These are phyloP conservation scores for Coniella lustricola DNA, from an alignment of 2,329 filamentous ascomycete genomes.

Conservation along the genomic window DNA sequence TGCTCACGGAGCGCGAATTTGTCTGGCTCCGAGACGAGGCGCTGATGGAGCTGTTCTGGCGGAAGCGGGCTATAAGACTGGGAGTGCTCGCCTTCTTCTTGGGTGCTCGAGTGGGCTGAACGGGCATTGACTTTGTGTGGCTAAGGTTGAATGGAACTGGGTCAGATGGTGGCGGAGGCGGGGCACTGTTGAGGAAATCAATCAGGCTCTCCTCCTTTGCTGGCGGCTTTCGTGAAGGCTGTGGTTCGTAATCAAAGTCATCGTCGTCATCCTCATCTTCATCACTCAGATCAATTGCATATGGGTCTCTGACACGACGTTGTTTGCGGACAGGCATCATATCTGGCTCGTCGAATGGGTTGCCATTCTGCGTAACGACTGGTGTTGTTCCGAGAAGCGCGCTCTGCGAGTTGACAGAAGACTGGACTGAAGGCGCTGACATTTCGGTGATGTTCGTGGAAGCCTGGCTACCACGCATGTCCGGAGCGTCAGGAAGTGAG, in stretches of 20 bases:
- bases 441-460: slow-evolving; percentile 52
- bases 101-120: slow-evolving; percentile 3
- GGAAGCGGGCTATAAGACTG: slow-evolving; percentile 55
- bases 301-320: slow-evolving; percentile 76
- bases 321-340: slow-evolving; percentile 66
- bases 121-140: slow-evolving; percentile 29
- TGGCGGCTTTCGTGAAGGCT: slow-evolving; percentile 36
- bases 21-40: slow-evolving; percentile 21
- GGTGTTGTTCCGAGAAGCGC: slow-evolving; percentile 48
- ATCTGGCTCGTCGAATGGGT: slow-evolving; percentile 38
- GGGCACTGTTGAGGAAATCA: slow-evolving; percentile 65
- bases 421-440: slow-evolving; percentile 50
- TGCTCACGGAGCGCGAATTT: slow-evolving; percentile 31
- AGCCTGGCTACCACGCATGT: slow-evolving; percentile 48
- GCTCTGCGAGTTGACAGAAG: slow-evolving; percentile 68
- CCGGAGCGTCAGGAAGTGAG: slow-evolving; percentile 47
- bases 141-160: slow-evolving; percentile 28
- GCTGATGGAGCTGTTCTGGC: slow-evolving; percentile 27
- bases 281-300: slow-evolving; percentile 80
- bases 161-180: slow-evolving; percentile 51
- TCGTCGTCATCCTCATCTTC: slow-evolving; percentile 52
- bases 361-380: slow-evolving; percentile 21
- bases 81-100: slow-evolving; percentile 60
- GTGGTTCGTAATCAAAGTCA: slow-evolving; percentile 29
- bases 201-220: slow-evolving; percentile 61